phyloP scores from a whole-genome alignment of 2,329 filamentous ascomycete species.

The Decorospora gaudefroyi region DNA sequence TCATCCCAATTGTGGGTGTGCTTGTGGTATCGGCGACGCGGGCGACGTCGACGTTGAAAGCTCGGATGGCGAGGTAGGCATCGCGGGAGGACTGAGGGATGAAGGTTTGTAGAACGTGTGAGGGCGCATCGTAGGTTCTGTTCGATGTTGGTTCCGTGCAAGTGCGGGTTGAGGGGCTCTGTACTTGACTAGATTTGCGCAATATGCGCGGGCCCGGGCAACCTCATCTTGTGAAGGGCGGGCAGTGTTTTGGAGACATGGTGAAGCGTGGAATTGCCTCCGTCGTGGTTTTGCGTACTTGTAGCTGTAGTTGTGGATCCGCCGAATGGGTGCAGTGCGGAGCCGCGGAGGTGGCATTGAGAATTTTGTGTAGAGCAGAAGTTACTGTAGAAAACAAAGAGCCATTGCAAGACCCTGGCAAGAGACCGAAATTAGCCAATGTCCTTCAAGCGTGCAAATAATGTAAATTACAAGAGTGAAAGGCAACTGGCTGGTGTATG shows the following conservation, averaged over 20 bases:
- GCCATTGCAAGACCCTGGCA: constrained; percentile 14
- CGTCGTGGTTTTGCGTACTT: constrained; percentile 5
- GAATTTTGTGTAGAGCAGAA: constrained; percentile 9
- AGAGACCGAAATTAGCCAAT: background rate
- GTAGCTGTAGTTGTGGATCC: constrained; percentile 15
- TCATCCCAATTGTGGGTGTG: constrained; percentile 79
- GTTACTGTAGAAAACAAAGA: constrained; percentile 4
- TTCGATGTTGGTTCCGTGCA: constrained; percentile 23
- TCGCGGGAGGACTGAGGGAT: constrained; percentile 74
- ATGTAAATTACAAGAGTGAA: too few relatives aligned
- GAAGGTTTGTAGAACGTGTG: constrained; percentile 83
- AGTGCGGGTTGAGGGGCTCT: constrained; percentile 28
- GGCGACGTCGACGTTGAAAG: constrained; percentile 90
- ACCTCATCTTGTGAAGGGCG: constrained; percentile 54
- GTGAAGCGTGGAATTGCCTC: constrained; percentile 33
- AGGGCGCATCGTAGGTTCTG: constrained; percentile 87
- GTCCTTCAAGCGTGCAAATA: too few relatives aligned
- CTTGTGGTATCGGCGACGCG: constrained; percentile 88
- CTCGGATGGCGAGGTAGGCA: constrained; percentile 86
- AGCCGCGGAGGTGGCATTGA: constrained; percentile 35
- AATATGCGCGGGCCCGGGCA: constrained; percentile 61
- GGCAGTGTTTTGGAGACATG: constrained; percentile 25
- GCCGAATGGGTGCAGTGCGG: constrained; percentile 24
- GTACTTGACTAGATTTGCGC: constrained; percentile 62
- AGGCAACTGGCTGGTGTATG: constrained; percentile 26